Conservation (phyloP, 2,329 filamentous ascomycete genomes). For the Trichophyton rubrum region DNA sequence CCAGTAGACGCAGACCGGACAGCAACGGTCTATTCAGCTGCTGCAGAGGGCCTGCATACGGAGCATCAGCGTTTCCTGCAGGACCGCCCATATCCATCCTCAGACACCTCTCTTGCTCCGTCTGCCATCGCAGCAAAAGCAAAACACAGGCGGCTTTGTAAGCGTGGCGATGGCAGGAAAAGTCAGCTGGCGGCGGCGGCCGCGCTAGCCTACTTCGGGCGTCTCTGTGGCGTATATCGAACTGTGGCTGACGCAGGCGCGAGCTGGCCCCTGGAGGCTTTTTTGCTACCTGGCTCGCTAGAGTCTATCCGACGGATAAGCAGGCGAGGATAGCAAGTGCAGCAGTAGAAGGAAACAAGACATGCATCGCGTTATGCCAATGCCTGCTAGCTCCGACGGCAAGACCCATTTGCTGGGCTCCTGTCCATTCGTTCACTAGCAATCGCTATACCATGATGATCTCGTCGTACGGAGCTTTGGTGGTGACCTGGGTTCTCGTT, state of each 20-base stretch:
- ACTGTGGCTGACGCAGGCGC: conserved; percentile 5
- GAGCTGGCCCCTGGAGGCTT: background rate
- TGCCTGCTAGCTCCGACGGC: background rate
- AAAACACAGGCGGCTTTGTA: background rate
- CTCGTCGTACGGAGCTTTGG: conserved; percentile 5
- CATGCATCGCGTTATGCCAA: background rate
- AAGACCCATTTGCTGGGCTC: background rate
- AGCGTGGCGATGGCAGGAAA: background rate
- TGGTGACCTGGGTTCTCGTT: background rate
- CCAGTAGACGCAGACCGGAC: background rate
- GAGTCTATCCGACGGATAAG: background rate
- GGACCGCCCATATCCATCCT: background rate
- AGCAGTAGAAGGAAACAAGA: background rate
- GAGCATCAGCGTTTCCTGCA: background rate
- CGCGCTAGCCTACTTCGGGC: conserved; percentile 7
- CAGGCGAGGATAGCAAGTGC: background rate
- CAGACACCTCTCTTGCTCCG: too few species aligned
- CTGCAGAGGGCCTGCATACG: too few species aligned
- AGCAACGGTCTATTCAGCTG: background rate
- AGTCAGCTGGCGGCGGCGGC: conserved; percentile 3
- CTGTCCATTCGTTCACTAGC: background rate
- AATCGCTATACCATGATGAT: background rate
- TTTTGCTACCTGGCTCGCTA: background rate
- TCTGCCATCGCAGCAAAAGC: background rate
- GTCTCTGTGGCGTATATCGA: background rate